Evolutionary conservation across 805 yeast species (phyloP).

Genomic region (Schizosaccharomyces lindneri): DNA sequence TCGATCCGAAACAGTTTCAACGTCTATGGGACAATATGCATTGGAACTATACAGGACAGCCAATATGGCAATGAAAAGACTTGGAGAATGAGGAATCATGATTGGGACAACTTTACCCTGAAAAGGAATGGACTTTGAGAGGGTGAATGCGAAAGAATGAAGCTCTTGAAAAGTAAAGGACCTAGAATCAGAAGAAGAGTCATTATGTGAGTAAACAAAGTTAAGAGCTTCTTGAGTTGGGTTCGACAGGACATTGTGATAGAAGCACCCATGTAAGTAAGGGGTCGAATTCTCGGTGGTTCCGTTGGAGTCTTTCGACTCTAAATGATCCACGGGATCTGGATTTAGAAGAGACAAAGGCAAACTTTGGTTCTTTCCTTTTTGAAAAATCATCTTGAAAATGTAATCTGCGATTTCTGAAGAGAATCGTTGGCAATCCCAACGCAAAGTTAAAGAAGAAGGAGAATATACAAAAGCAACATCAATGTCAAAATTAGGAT

Average conservation of each 20-base stretch:
- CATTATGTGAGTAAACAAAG: neutral
- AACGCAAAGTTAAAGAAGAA: too few species aligned
- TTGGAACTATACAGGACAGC: slow-evolving; percentile 9
- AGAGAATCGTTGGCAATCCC: too few species aligned
- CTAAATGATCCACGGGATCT: neutral
- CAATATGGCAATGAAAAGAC: slow-evolving; percentile 8
- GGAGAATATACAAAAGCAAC: too few species aligned
- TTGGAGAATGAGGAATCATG: slow-evolving; percentile 7
- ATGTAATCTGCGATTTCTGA: too few species aligned
- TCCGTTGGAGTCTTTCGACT: too few species aligned
- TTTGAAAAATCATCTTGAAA: too few species aligned
- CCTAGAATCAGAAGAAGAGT: neutral
- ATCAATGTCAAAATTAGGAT: too few species aligned
- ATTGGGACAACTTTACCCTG: slow-evolving; percentile 6
- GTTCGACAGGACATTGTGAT: neutral
- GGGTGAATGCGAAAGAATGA: neutral
- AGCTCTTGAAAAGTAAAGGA: neutral
- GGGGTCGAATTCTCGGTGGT: too few species aligned
- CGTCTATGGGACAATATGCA: slow-evolving; percentile 9
- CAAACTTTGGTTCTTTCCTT: neutral
- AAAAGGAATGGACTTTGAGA: neutral
- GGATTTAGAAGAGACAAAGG: neutral
- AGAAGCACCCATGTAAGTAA: neutral
- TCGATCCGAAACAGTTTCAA: slow-evolving; percentile 7
- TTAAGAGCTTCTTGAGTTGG: neutral